Evolutionary conservation across 169 alveolate genomes (phyloP).

Genomic region (Plasmodium ovale): DNA sequence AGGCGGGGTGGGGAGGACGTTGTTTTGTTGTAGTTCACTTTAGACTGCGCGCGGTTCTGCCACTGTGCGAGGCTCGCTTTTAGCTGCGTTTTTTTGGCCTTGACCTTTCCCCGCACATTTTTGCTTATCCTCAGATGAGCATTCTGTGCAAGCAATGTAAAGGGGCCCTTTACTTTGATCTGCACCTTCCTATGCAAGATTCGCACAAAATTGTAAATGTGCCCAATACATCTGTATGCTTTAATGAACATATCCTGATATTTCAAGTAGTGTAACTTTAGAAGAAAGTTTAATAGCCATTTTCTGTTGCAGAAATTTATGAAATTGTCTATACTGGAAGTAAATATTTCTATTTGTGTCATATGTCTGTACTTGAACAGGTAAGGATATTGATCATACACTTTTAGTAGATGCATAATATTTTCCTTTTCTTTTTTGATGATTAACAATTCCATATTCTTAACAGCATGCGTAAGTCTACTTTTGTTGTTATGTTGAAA

Average conservation of each 20-base stretch:
- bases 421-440: conserved; percentile 3
- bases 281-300: conserved; percentile 28
- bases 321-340: conserved; percentile 13
- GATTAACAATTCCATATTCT: conserved; percentile 4
- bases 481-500: conserved; percentile 47
- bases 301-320: conserved; percentile 30
- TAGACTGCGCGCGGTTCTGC: too few species aligned
- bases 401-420: not conserved
- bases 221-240: conserved; percentile 29
- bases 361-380: conserved; percentile 32
- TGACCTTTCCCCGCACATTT: not conserved
- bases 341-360: conserved; percentile 40
- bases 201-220: conserved; percentile 18
- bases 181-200: not conserved
- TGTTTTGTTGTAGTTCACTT: conserved; percentile 14
- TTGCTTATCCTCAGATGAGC: not conserved
- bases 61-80: too few species aligned
- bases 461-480: conserved; percentile 21
- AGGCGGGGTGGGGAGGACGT: not conserved
- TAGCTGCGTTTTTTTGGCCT: conserved; percentile 5
- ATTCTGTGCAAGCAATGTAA: conserved; percentile 21
- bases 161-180: not conserved
- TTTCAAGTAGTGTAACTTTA: conserved; percentile 23
- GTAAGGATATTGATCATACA: conserved; percentile 38
- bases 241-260: conserved; percentile 33